Base-by-base conservation (phyloP, 805 yeast species). In the Hanseniaspora valbyensis region DNA sequence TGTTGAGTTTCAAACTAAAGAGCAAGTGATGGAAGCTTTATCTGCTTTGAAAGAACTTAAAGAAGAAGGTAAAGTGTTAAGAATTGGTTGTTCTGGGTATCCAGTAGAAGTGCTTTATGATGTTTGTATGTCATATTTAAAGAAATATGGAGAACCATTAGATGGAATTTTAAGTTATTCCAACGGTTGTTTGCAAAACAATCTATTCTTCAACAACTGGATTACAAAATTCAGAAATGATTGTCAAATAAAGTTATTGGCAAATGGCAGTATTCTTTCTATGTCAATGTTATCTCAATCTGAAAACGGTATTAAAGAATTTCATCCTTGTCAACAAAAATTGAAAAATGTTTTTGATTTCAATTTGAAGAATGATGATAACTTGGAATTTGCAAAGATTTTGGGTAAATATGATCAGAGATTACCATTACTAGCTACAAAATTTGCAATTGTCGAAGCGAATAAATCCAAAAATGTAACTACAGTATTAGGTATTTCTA, bases 41-140 rank as follows among this genome's bases (percentile, higher is more conserved):
- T 66, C 62, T 25, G 80, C 78, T 56, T 68, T 87, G 56, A 73
- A 68, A 57, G 64, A 62, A 43, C 66, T 89, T 57, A 83, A 86
- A 60, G 19, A 25, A 9, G 56, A 70, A 5, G 78, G 77, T 55
- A 95, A 95, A 0, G 34, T 74, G 2, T 69, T 63, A 33, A 70
- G 79, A 56, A 73, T 89, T 54, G 96, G 97, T 9, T 66, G 87
- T 33, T 80, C 92, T 14, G 96, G 96, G 0, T 88, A 86, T 59
- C 96, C 96, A 0, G 80, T 90, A 22, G 78, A 77, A 18, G 80
- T 76, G 53, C 66, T 89, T 43, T 74, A 74, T 53, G 56, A 73
- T 25, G 69, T 84, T 14, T 78, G 86, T 1, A 19, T 25, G 19
- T 40, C 41, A 19, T 48, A 16, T 14, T 25, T 25, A 19, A 55